These are phyloP conservation scores for Colletotrichum sp. DNA, from an alignment of 2,329 filamentous ascomycete genomes.

Conservation along the genomic window DNA sequence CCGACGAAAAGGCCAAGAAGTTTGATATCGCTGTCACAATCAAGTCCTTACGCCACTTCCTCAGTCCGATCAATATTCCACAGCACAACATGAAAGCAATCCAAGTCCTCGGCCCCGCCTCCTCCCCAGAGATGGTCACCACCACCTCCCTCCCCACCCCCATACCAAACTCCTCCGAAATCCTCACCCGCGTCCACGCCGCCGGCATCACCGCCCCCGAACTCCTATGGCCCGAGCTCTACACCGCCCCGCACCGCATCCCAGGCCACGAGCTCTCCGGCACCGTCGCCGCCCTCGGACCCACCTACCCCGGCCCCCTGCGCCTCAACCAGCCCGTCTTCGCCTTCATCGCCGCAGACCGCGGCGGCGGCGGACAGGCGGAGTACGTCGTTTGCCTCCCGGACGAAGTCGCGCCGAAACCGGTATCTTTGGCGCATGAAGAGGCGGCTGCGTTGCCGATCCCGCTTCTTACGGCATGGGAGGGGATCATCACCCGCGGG, in stretches of 20 bases:
- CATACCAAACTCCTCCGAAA: constrained; percentile 4
- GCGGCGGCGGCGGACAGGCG: constrained; percentile 28
- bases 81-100: constrained; percentile 34
- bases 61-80: not conserved
- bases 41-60: no score
- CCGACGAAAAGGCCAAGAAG: no score
- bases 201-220: constrained; percentile 40
- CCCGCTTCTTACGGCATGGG: constrained; percentile 33
- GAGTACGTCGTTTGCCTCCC: constrained; percentile 29
- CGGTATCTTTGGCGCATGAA: no score
- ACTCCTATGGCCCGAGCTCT: constrained; percentile 36
- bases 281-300: constrained; percentile 28
- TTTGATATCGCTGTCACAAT: no score
- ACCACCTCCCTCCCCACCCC: constrained; percentile 24
- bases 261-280: constrained; percentile 42
- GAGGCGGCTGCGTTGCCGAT: constrained; percentile 35
- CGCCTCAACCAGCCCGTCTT: constrained; percentile 27
- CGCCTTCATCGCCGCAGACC: constrained; percentile 29
- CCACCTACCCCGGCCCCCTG: constrained; percentile 24
- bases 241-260: constrained; percentile 25
- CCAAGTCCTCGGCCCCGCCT: constrained; percentile 31
- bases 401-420: constrained; percentile 16
- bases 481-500: not conserved
- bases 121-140: constrained; percentile 21
- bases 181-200: constrained; percentile 36